phyloP scores from a whole-genome alignment of 495 filamentous ascomycete genomes.

The Penicillium robsamsonii region DNA sequence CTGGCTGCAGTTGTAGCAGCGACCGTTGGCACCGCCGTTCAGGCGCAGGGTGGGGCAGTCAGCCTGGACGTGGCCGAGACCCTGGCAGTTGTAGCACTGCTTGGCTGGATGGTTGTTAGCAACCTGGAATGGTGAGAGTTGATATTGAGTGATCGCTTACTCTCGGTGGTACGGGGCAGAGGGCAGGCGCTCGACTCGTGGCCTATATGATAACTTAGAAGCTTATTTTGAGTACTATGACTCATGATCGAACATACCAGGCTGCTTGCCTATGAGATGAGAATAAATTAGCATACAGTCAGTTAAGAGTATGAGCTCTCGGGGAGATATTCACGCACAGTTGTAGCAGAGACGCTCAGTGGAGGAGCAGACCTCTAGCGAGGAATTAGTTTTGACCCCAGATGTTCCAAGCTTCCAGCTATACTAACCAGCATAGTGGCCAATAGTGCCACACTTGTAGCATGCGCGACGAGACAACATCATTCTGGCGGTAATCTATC shows the following conservation, averaged over 20 bases:
- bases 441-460: conserved; percentile 99
- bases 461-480: conserved; percentile 96
- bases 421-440: conserved; percentile 83
- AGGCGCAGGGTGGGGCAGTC: conserved; percentile 97
- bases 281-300: conserved; percentile 24
- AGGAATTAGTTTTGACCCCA: conserved; percentile 14
- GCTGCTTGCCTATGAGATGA: conserved; percentile 69
- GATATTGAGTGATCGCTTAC: conserved; percentile 43
- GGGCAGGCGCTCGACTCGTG: conserved; percentile 98
- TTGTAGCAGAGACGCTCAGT: conserved; percentile 99
- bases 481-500: conserved; percentile 60
- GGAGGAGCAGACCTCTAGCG: conserved; percentile 86
- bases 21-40: conserved; percentile 74
- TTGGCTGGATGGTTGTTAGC: conserved; percentile 59
- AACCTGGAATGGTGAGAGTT: conserved; percentile 11
- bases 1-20: conserved; percentile 95
- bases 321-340: conserved; percentile 57
- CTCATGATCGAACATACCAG: conserved; percentile 53
- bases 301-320: conserved; percentile 1
- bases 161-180: conserved; percentile 91
- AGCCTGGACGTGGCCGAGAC: conserved; percentile 96
- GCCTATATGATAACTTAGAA: conserved; percentile 56
- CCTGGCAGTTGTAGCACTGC: conserved; percentile 99
- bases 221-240: conserved; percentile 16
- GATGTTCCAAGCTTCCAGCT: conserved; percentile 1